phyloP scores from a whole-genome alignment of 179 eudicot species.

The Amaranthus tricolor region DNA sequence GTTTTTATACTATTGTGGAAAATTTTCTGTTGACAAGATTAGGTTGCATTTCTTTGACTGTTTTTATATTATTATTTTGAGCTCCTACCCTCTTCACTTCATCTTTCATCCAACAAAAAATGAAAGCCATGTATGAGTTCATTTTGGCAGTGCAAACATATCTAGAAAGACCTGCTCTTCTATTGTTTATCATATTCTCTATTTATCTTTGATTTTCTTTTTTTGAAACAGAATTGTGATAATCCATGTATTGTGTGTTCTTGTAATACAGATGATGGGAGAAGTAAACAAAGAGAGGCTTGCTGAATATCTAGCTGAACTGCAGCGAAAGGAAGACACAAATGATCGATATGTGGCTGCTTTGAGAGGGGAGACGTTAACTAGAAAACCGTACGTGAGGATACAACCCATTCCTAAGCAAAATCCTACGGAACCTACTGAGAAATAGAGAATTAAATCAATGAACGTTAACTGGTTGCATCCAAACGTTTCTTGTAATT shows the following conservation, averaged over 20 bases:
- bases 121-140: background rate
- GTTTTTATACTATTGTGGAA: background rate
- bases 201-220: background rate
- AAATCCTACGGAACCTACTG: conserved; percentile 29
- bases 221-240: background rate
- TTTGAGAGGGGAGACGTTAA: conserved; percentile 86
- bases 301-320: conserved; percentile 82
- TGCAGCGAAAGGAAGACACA: conserved; percentile 89
- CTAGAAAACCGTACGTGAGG: conserved; percentile 73
- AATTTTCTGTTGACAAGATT: background rate
- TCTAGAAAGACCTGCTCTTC: background rate
- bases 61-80: background rate
- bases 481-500: too few species aligned
- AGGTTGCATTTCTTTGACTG: background rate
- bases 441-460: conserved; percentile 14
- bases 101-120: background rate
- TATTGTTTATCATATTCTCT: background rate
- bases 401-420: conserved; percentile 59
- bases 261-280: conserved; percentile 79
- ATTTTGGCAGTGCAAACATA: background rate
- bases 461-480: background rate
- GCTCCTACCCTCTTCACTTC: background rate
- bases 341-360: conserved; percentile 95
- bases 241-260: conserved; percentile 6
- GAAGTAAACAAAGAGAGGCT: conserved; percentile 76